Base-by-base conservation (phyloP, 352 stramenopile species). In the Phytophthora cryptogea region DNA sequence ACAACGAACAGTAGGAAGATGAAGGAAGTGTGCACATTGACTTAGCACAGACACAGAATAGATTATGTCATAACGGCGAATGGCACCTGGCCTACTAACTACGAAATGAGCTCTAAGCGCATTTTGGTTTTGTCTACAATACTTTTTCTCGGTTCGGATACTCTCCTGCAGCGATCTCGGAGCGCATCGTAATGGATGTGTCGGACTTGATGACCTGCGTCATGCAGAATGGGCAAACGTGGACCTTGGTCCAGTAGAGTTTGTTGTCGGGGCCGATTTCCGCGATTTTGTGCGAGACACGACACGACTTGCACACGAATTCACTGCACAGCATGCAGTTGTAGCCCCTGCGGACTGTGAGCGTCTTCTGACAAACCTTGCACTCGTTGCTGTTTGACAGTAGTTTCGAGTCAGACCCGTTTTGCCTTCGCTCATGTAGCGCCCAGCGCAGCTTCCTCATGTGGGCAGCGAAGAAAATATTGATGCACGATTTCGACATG, bases 361-460 rank as follows among this genome's bases (percentile, higher is more conserved):
- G 62, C 20, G 47, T 55, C 44, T 72, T 74, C 50, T 66, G 56
- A 27, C 66, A 74, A 7, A 74, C 39, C 4, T 68, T 74, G 53
- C 66, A 72, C 36, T 56, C 54, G 33, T 64, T 64, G 26, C 17
- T 41, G 36, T 36, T 48, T 20, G 31, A 59, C 23, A 27, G 20
- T 23, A 3, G 20, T 59, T 10, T 43, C 33, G 0, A 49, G 30
- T 44, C 28, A 17, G 36, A 3, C 4, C 35, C 44, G 6, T 41
- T 65, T 61, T 59, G 46, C 39, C 42, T 59, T 26, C 61, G 54
- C 37, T 74, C 54, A 13, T 42, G 46, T 33, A 74, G 20, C 1
- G 66, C 62, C 66, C 66, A 74, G 20, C 66, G 62, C 47, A 74
- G 43, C 33, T 74, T 74, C 32, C 63, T 68, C 62, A 74, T 74